phyloP scores from a whole-genome alignment of 2,329 filamentous ascomycete species.

The Acrocalymma vagum region DNA sequence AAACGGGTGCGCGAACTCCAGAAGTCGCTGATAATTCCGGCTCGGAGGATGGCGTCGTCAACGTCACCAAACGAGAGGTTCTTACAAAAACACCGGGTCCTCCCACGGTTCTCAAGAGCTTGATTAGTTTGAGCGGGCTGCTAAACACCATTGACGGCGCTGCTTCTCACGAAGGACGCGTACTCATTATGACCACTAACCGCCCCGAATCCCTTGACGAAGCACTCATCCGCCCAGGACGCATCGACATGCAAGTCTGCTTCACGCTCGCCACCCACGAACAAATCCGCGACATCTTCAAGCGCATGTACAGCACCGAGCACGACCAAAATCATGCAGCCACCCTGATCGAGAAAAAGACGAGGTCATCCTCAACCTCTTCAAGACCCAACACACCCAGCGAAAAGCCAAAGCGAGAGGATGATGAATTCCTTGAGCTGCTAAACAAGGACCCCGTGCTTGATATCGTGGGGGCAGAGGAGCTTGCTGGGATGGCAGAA shows the following conservation, averaged over 20 bases:
- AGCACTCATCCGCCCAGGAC: constrained; percentile 76
- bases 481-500: constrained; percentile 51
- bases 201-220: constrained; percentile 76
- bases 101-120: constrained; percentile 31
- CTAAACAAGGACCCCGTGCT: constrained; percentile 11
- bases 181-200: constrained; percentile 86
- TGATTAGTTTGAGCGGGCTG: constrained; percentile 80
- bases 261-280: constrained; percentile 60
- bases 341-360: not conserved
- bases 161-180: constrained; percentile 78
- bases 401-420: too few relatives aligned
- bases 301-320: constrained; percentile 46
- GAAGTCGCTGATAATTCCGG: constrained; percentile 8
- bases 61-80: constrained; percentile 20
- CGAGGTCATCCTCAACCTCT: constrained; percentile 1
- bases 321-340: constrained; percentile 1
- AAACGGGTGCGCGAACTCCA: constrained; percentile 5
- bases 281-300: constrained; percentile 54
- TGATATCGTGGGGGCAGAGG: constrained; percentile 23
- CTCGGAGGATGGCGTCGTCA: constrained; percentile 19
- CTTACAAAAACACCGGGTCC: constrained; percentile 13
- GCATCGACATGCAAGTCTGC: constrained; percentile 72
- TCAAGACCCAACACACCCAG: constrained; percentile 2
- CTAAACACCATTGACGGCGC: constrained; percentile 87
- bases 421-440: constrained; percentile 21